A percentile compares a stretch with the other conserved stretches of the same genome.
Evolutionary conservation across 208 protist genomes (phyloP).

Genomic region (Trypanosoma scelopori): DNA sequence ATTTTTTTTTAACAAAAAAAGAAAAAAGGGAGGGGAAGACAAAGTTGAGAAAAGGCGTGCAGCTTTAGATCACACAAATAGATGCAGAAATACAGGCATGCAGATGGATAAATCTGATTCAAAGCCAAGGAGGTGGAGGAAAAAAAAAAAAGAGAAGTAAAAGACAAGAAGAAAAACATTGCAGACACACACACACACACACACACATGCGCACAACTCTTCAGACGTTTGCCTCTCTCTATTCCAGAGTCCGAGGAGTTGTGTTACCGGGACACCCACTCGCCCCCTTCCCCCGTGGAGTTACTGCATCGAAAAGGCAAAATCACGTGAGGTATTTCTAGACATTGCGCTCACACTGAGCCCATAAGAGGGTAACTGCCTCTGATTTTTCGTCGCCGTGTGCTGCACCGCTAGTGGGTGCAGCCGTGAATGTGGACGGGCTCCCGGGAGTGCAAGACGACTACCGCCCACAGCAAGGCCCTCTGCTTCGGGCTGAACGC

Average conservation of each 20-base stretch:
- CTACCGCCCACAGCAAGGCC: slow-evolving; percentile 23
- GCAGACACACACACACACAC: no score
- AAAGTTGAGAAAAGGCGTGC: neutral
- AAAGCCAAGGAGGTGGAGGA: no score
- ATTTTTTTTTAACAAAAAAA: no score
- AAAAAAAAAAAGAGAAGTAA: no score
- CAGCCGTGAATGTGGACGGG: neutral
- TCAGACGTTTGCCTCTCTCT: no score
- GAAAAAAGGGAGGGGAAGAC: neutral
- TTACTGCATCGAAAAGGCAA: slow-evolving; percentile 21
- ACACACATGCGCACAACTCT: no score
- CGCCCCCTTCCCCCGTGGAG: neutral
- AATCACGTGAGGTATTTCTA: neutral
- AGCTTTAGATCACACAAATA: no score
- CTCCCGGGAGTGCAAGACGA: neutral
- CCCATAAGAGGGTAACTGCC: neutral
- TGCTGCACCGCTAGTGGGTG: neutral
- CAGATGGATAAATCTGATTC: no score
- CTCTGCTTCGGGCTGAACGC: neutral
- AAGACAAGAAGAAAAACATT: no score
- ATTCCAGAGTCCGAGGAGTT: no score
- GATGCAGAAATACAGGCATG: no score
- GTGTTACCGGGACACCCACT: no score
- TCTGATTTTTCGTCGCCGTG: neutral
- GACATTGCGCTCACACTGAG: neutral